phyloP scores from a whole-genome alignment of 2,329 filamentous ascomycete species.

The Fusarium heterosporum region DNA sequence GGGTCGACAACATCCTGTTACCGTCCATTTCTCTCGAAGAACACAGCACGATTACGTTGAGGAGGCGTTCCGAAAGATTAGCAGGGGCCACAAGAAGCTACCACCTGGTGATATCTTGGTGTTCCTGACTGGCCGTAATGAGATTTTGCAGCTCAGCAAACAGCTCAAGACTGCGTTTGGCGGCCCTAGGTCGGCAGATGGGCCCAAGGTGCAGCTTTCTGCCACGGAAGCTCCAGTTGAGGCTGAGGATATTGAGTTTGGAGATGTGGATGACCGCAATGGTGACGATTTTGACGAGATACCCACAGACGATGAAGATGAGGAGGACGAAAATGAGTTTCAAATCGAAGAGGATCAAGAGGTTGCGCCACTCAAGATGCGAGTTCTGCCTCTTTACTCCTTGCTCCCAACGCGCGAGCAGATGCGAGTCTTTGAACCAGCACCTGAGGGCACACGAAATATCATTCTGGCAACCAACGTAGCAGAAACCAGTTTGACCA shows the following conservation, averaged over 20 bases:
- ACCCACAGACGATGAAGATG: slow-evolving; percentile 68
- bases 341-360: slow-evolving; percentile 72
- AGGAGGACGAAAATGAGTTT: slow-evolving; percentile 73
- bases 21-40: slow-evolving; percentile 84
- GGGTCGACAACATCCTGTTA: slow-evolving; percentile 91
- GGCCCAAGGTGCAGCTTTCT: slow-evolving; percentile 78
- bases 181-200: slow-evolving; percentile 65
- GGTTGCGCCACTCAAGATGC: slow-evolving; percentile 76
- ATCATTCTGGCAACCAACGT: slow-evolving; percentile 96
- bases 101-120: slow-evolving; percentile 92
- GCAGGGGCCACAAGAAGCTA: slow-evolving; percentile 87
- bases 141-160: slow-evolving; percentile 87
- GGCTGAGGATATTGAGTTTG: slow-evolving; percentile 88
- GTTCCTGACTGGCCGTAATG: slow-evolving; percentile 93
- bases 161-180: slow-evolving; percentile 76
- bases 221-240: slow-evolving; percentile 83
- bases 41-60: slow-evolving; percentile 91
- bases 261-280: slow-evolving; percentile 72
- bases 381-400: slow-evolving; percentile 94
- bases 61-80: slow-evolving; percentile 89
- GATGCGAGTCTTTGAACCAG: slow-evolving; percentile 86
- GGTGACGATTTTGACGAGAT: slow-evolving; percentile 71
- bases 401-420: slow-evolving; percentile 91
- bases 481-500: slow-evolving; percentile 96
- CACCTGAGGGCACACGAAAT: slow-evolving; percentile 83